These are phyloP conservation scores for Suhomyces prunicola DNA, from an alignment of 805 yeast species.

Conservation along the genomic window DNA sequence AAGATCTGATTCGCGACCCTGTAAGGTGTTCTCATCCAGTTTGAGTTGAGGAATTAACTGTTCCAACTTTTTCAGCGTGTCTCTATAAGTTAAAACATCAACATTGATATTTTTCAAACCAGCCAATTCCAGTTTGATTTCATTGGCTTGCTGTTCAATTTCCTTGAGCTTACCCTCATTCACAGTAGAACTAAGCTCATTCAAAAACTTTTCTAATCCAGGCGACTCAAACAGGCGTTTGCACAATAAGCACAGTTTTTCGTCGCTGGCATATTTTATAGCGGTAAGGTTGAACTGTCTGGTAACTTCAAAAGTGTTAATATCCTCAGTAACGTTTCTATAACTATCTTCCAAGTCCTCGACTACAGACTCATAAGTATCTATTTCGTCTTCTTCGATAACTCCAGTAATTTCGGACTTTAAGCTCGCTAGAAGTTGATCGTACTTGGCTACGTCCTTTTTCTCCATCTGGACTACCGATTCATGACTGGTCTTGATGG, in stretches of 20 bases:
- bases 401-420: slow-evolving; percentile 19
- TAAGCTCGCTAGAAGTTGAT: slow-evolving; percentile 3
- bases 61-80: slow-evolving; percentile 14
- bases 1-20: neutral
- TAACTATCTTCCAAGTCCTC: slow-evolving; percentile 60
- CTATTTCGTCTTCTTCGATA: slow-evolving; percentile 37
- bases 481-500: neutral
- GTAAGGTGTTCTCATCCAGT: neutral
- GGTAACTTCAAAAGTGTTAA: slow-evolving; percentile 68
- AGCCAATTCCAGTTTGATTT: slow-evolving; percentile 30
- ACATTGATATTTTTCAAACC: slow-evolving; percentile 27
- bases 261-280: slow-evolving; percentile 52
- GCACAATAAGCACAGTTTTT: slow-evolving; percentile 69
- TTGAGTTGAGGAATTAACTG: slow-evolving; percentile 2
- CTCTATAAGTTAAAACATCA: slow-evolving; percentile 25
- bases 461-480: slow-evolving; percentile 1
- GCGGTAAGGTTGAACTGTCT: slow-evolving; percentile 70
- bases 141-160: slow-evolving; percentile 27
- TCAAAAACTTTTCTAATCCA: slow-evolving; percentile 26
- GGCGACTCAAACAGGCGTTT: slow-evolving; percentile 55
- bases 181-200: slow-evolving; percentile 27
- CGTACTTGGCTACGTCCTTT: slow-evolving; percentile 1
- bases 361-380: slow-evolving; percentile 49
- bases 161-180: slow-evolving; percentile 26
- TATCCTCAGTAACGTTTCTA: slow-evolving; percentile 57